Evolutionary conservation across 129 eudicot species (phyloP).

Genomic region (Silybum marianum): DNA sequence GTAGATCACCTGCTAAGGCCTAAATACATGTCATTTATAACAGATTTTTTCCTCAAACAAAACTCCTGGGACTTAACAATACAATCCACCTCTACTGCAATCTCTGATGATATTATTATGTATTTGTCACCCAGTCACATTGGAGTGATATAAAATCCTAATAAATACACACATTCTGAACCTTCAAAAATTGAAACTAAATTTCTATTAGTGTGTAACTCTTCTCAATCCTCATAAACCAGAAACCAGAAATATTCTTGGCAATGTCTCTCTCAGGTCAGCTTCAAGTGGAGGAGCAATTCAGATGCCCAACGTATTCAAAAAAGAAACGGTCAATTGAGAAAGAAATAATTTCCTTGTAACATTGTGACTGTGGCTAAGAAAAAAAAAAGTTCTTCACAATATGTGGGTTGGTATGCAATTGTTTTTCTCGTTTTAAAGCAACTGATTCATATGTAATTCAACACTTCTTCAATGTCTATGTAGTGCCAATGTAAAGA

Average conservation of each 20-base stretch:
- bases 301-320: neutral
- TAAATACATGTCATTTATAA: neutral
- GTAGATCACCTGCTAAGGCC: neutral
- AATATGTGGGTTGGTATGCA: neutral
- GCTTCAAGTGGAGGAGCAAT: conserved; percentile 15
- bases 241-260: neutral
- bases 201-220: neutral
- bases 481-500: neutral
- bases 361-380: neutral
- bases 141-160: neutral
- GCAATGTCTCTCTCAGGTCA: conserved; percentile 3
- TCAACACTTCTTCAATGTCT: conserved; percentile 3
- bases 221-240: conserved; percentile 10
- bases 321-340: neutral
- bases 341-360: neutral
- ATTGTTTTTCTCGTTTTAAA: neutral
- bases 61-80: neutral
- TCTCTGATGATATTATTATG: conserved; percentile 16
- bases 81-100: neutral
- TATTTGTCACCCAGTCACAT: neutral
- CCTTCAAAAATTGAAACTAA: neutral
- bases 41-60: neutral
- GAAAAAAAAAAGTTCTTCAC: neutral
- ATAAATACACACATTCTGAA: neutral
- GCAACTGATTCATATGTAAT: neutral